phyloP scores from a whole-genome alignment of 129 eudicot species.

The Logfia minima region DNA sequence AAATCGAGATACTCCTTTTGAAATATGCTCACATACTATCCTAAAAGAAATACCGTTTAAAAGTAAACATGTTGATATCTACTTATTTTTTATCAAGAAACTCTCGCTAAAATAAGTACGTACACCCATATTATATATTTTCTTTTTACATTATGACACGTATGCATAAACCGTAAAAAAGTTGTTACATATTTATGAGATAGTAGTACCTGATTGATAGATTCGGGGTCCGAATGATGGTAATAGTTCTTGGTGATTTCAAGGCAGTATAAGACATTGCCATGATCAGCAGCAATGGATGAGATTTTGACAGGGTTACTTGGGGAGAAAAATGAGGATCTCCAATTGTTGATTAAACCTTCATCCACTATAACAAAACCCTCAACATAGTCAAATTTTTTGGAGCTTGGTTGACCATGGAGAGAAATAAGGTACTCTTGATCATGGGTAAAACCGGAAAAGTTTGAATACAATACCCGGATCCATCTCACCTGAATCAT shows the following conservation, averaged over 20 bases:
- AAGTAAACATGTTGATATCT: no score
- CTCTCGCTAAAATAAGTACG: no score
- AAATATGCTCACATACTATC: no score
- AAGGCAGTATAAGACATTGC: constrained; percentile 62
- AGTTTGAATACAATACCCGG: constrained; percentile 76
- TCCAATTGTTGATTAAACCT: constrained; percentile 72
- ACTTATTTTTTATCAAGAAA: no score
- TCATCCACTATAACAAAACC: constrained; percentile 78
- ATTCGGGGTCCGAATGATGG: constrained; percentile 36
- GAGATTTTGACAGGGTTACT: constrained; percentile 63
- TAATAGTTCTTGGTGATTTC: constrained; percentile 66
- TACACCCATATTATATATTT: no score
- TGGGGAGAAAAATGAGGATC: constrained; percentile 73
- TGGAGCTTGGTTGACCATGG: constrained; percentile 44
- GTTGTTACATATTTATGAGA: no score
- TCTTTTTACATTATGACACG: no score
- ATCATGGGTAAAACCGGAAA: constrained; percentile 68
- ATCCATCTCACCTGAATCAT: constrained; percentile 90
- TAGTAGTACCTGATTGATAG: constrained; percentile 51
- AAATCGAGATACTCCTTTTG: no score
- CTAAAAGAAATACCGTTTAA: no score
- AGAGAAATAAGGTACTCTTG: constrained; percentile 80
- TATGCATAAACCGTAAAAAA: no score
- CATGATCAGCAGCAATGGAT: constrained; percentile 40
- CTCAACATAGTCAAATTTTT: constrained; percentile 79